Evolutionary conservation across 2,329 filamentous ascomycete species (phyloP), one percentile per base, ranked within the genome.

Genomic region (Metarhizium anisopliae): DNA sequence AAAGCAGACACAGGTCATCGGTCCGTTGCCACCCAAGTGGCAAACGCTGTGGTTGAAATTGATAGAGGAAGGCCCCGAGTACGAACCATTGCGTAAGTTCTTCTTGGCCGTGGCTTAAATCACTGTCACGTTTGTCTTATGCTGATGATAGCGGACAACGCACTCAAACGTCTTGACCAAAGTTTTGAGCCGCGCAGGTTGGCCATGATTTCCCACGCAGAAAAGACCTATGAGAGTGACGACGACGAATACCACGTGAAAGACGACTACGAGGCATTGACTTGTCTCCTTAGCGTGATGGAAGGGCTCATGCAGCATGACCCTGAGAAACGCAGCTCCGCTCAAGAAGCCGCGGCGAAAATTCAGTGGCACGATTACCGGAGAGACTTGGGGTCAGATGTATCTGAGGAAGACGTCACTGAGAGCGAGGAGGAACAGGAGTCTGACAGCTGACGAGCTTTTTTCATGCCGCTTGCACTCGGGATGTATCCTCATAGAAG

Each of bases 191-290:
- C 43, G 20, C 43, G 20, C 20, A 47, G 43, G 25, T 18, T 8
- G 13, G 20, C n/a, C n/a, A 43, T 52, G 4, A 52, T 52, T 32
- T 29, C 36, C 4, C 29, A 52, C 42, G 30, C 38, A n/a, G 51
- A 52, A 30, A 25, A 25, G 25, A 14, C 18, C 7, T 38, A 54
- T 45, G 10, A 25, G 1, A 25, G 45, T 3, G 51, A 40, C 45
- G 57, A 47, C 29, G 49, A 38, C 49, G 42, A 4, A 47, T 36
- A 29, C 20, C 53, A n/a, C 5, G 50, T 2, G 4, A 52, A 53
- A 6, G 20, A 45, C 8, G 58, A 59, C 29, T 59, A 53, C 29
- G 20, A 53, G 38, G 54, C 45, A 2, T 40, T 59, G 32, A 29
- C 36, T 40, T 50, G 38, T 38, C 50, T 59, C 4, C 4, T 52